Percentiles rank a stretch among this genome's conserved stretches.
Conservation (phyloP, 805 yeast species). For the Vanderwaltozyma tropicalis region DNA sequence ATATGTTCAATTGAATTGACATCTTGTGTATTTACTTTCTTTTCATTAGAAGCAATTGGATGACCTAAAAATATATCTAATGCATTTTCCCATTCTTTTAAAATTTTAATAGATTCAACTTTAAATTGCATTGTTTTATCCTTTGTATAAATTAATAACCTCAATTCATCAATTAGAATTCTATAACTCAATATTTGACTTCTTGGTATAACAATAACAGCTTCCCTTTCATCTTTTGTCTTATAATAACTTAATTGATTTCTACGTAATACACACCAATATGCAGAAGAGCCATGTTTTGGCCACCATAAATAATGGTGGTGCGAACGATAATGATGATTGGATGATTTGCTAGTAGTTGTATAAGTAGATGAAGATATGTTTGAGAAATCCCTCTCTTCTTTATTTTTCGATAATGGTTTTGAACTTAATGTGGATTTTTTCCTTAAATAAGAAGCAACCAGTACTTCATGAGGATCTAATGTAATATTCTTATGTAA, state of each 20-base stretch:
- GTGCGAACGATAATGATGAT: not conserved
- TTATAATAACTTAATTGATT: constrained; percentile 19
- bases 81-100: constrained; percentile 8
- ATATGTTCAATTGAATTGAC: too few species aligned
- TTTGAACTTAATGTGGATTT: constrained; percentile 1
- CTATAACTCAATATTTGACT: constrained; percentile 9
- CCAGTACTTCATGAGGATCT: constrained; percentile 1
- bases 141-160: constrained; percentile 11
- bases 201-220: constrained; percentile 13
- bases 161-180: constrained; percentile 4
- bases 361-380: too few species aligned
- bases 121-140: constrained; percentile 10
- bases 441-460: constrained; percentile 3
- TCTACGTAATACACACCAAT: constrained; percentile 17
- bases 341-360: too few species aligned
- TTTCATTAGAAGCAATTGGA: not conserved
- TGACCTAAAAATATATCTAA: constrained; percentile 7
- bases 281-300: constrained; percentile 2
- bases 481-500: too few species aligned
- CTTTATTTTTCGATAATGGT: not conserved
- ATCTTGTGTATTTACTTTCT: not conserved
- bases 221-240: constrained; percentile 15
- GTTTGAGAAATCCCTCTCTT: too few species aligned
- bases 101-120: constrained; percentile 2
- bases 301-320: constrained; percentile 1